These are phyloP conservation scores for Stevia rebaudiana DNA, from an alignment of 140 eudicot species.

Conservation along the genomic window DNA sequence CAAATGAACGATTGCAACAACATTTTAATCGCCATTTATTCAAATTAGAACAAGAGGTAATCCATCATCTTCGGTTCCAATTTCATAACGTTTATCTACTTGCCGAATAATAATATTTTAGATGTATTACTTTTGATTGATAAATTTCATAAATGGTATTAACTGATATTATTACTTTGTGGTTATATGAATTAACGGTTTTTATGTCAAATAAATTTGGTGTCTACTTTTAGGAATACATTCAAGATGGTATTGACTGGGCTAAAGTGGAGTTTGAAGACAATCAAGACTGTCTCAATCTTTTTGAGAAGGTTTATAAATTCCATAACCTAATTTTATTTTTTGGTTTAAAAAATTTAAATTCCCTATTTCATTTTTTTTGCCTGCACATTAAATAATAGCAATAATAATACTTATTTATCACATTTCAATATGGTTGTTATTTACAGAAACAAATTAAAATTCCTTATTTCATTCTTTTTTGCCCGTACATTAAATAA, in stretches of 20 bases:
- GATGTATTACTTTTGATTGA: neutral
- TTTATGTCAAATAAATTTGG: neutral
- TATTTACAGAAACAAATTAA: constrained; percentile 40
- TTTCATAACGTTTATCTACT: neutral
- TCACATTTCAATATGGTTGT: no score
- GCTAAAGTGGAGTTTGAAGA: constrained; percentile 91
- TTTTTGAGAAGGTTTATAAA: constrained; percentile 70
- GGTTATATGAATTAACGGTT: neutral
- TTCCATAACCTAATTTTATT: neutral
- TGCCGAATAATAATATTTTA: neutral
- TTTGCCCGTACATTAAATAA: neutral
- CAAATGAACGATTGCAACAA: constrained; percentile 94
- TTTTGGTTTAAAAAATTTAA: neutral
- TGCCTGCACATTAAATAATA: neutral
- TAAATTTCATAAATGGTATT: neutral
- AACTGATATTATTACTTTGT: neutral
- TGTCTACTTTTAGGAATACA: constrained; percentile 57
- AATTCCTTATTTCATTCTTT: neutral
- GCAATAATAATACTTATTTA: neutral
- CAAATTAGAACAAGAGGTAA: constrained; percentile 96
- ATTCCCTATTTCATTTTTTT: neutral
- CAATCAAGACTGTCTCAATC: constrained; percentile 87
- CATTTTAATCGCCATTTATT: constrained; percentile 91
- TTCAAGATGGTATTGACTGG: constrained; percentile 98
- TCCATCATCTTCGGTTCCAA: neutral